phyloP scores from a whole-genome alignment of 148 eudicot genomes.

The Vaccinium darrowii region DNA sequence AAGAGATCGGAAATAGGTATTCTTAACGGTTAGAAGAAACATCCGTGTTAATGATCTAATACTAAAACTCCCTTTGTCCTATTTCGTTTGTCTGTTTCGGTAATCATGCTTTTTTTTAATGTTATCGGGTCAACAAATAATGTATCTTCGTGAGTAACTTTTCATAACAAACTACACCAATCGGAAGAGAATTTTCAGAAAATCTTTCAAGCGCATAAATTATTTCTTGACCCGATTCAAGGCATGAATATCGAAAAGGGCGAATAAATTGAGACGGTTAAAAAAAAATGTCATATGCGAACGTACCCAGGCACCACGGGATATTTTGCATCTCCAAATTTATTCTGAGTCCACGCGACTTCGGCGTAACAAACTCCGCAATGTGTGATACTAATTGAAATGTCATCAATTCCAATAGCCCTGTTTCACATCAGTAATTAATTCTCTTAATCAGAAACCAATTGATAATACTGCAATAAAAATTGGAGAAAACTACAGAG shows the following conservation, averaged over 20 bases:
- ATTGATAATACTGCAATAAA: background rate
- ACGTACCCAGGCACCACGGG: slow-evolving; percentile 88
- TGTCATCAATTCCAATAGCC: slow-evolving; percentile 60
- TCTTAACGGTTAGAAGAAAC: no score
- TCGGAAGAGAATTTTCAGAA: background rate
- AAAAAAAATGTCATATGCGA: background rate
- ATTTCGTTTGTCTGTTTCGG: background rate
- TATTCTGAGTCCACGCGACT: slow-evolving; percentile 67
- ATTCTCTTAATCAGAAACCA: background rate
- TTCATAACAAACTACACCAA: background rate
- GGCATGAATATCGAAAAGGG: background rate
- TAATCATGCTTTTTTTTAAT: background rate
- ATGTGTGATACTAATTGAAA: slow-evolving; percentile 62
- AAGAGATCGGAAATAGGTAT: background rate
- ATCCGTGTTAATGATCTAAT: background rate
- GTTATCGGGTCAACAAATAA: no score
- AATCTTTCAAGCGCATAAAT: background rate
- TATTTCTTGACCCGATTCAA: background rate
- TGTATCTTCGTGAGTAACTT: no score
- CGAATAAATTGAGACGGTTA: background rate
- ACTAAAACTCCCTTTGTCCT: background rate
- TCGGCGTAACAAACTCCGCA: slow-evolving; percentile 95
- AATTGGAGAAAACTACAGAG: no score
- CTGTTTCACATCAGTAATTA: slow-evolving; percentile 29
- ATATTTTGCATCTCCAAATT: slow-evolving; percentile 49